phyloP scores from a whole-genome alignment of 1,284 basidiomycete genomes.

The Hemileia vastatrix region DNA sequence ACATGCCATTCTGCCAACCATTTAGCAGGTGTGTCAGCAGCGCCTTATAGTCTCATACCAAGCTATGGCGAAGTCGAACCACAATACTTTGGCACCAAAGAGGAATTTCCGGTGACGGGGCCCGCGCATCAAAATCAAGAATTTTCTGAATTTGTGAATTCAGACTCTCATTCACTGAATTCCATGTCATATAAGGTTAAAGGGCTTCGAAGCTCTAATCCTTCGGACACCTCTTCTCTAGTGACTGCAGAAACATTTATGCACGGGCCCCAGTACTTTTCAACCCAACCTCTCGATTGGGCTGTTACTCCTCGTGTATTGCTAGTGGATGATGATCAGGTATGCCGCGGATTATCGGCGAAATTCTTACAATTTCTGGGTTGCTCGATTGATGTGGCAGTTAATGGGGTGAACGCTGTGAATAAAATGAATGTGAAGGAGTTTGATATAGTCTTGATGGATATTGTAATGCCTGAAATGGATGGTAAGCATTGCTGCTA shows the following conservation, averaged over 20 bases:
- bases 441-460: constrained; percentile 91
- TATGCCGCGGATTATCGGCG: constrained; percentile 73
- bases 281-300: too few relatives aligned
- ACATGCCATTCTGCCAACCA: too few relatives aligned
- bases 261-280: too few relatives aligned
- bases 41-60: too few relatives aligned
- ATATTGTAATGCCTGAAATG: constrained; percentile 88
- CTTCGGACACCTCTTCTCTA: not conserved
- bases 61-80: too few relatives aligned
- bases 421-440: constrained; percentile 89
- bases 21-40: too few relatives aligned
- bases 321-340: constrained; percentile 89
- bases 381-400: constrained; percentile 85
- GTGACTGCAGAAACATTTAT: not conserved
- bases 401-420: constrained; percentile 82
- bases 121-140: too few relatives aligned
- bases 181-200: too few relatives aligned
- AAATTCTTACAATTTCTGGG: constrained; percentile 94
- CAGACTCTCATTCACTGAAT: too few relatives aligned
- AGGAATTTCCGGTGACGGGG: too few relatives aligned
- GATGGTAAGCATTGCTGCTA: constrained; percentile 52
- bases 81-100: too few relatives aligned
- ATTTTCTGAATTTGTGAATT: too few relatives aligned
- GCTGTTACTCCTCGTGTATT: constrained; percentile 54
- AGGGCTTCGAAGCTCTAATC: not conserved